A percentile compares a stretch with the other conserved stretches of the same genome.
Evolutionary conservation across 441 rosid genomes (phyloP).

Genomic region (Aleurites moluccanus): DNA sequence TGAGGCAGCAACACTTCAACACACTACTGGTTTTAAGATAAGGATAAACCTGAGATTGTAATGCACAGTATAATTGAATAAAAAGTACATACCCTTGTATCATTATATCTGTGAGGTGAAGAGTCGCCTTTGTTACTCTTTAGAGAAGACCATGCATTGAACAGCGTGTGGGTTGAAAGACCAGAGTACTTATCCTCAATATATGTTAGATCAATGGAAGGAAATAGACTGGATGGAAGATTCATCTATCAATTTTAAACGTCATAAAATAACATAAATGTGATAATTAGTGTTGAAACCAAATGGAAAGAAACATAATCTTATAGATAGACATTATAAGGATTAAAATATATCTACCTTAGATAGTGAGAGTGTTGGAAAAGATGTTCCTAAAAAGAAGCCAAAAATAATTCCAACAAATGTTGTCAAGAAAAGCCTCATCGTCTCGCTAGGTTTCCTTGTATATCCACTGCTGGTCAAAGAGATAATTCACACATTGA

Average conservation of each 20-base stretch:
- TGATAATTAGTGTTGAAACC: slow-evolving; percentile 11
- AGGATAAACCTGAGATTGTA: not conserved
- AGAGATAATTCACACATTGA: slow-evolving; percentile 15
- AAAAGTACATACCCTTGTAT: slow-evolving; percentile 47
- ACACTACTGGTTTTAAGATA: not conserved
- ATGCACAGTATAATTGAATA: not conserved
- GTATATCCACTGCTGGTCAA: slow-evolving; percentile 42
- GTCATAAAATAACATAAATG: slow-evolving; percentile 9
- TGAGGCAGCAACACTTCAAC: too few species aligned
- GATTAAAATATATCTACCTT: slow-evolving; percentile 46
- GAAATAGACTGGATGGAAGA: slow-evolving; percentile 75
- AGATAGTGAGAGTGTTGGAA: slow-evolving; percentile 74
- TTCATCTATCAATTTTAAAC: slow-evolving; percentile 58
- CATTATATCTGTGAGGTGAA: slow-evolving; percentile 29
- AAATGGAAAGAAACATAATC: slow-evolving; percentile 17
- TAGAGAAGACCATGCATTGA: slow-evolving; percentile 70
- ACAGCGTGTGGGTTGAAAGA: slow-evolving; percentile 61
- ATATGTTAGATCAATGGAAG: slow-evolving; percentile 79
- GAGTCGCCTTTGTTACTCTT: slow-evolving; percentile 39
- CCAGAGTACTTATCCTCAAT: slow-evolving; percentile 79
- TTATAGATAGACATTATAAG: slow-evolving; percentile 1
- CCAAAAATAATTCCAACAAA: slow-evolving; percentile 74
- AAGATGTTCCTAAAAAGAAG: slow-evolving; percentile 76
- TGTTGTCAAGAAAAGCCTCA: slow-evolving; percentile 73
- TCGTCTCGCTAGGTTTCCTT: slow-evolving; percentile 67